These are phyloP conservation scores for Elongisporangium undulatum DNA, from an alignment of 352 stramenopile genomes.

Conservation along the genomic window DNA sequence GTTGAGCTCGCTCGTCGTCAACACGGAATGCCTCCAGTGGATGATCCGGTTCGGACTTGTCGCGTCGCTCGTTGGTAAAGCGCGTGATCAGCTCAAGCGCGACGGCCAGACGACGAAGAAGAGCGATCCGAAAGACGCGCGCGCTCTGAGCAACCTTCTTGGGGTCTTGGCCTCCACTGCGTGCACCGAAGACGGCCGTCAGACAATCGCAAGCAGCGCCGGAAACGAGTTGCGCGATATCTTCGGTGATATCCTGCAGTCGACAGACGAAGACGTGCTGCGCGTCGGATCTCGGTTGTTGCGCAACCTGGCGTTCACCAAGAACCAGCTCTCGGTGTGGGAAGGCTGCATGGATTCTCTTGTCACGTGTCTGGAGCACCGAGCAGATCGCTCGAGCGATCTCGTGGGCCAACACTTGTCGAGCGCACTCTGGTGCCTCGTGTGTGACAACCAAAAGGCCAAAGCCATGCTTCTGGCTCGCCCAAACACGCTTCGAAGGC, in stretches of 20 bases:
- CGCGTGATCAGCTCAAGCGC: slow-evolving; percentile 32
- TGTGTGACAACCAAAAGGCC: slow-evolving; percentile 67
- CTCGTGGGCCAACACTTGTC: slow-evolving; percentile 14
- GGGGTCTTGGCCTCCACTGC: slow-evolving; percentile 34
- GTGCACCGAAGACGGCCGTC: slow-evolving; percentile 38
- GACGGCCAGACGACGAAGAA: slow-evolving; percentile 29
- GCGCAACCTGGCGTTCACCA: slow-evolving; percentile 56
- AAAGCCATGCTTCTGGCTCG: slow-evolving; percentile 30
- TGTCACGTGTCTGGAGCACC: slow-evolving; percentile 17
- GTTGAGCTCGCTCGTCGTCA: slow-evolving; percentile 38
- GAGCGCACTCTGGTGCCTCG: slow-evolving; percentile 40
- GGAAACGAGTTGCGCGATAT: slow-evolving; percentile 27
- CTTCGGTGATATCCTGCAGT: slow-evolving; percentile 43
- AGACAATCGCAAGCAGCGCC: slow-evolving; percentile 28
- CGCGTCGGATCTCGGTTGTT: slow-evolving; percentile 36
- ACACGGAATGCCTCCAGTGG: slow-evolving; percentile 40
- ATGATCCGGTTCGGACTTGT: slow-evolving; percentile 42
- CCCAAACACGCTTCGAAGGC: slow-evolving; percentile 18
- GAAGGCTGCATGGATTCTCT: slow-evolving; percentile 35
- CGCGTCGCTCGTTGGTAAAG: slow-evolving; percentile 22
- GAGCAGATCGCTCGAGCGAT: neutral
- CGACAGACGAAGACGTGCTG: slow-evolving; percentile 17
- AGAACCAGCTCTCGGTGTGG: slow-evolving; percentile 58
- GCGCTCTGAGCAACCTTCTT: slow-evolving; percentile 39
- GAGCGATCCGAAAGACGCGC: slow-evolving; percentile 18